phyloP scores from a whole-genome alignment of 345 rosid species.

The Mallotus nudiflorus region DNA sequence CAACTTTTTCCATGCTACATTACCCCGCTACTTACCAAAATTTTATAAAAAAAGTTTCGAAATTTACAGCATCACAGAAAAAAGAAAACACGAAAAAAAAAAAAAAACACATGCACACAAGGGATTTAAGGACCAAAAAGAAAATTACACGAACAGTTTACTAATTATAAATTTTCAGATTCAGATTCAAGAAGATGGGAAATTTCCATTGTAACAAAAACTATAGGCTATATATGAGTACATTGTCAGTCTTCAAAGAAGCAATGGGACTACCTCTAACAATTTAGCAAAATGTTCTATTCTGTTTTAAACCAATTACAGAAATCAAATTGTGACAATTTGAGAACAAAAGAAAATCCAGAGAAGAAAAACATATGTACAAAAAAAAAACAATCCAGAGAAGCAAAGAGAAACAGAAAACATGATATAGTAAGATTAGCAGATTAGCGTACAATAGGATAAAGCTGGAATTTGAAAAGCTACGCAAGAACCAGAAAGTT shows the following conservation, averaged over 20 bases:
- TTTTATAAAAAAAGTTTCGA: neutral
- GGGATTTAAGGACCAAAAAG: conserved; percentile 1
- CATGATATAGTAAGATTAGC: neutral
- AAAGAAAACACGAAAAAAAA: neutral
- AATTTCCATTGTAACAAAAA: neutral
- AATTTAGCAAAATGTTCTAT: no score
- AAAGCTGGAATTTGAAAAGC: neutral
- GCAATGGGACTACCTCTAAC: no score
- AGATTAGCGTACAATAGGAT: neutral
- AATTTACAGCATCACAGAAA: neutral
- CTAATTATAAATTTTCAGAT: neutral
- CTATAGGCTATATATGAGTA: no score
- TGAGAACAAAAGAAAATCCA: no score
- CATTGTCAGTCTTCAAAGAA: no score
- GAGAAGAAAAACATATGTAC: no score
- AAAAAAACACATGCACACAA: neutral
- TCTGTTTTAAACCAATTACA: no score
- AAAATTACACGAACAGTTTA: neutral
- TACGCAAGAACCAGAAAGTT: neutral
- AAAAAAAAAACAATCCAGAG: no score
- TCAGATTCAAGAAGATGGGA: neutral
- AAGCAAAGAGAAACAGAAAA: neutral
- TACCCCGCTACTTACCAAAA: neutral
- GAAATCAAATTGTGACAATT: no score
- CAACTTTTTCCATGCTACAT: neutral